phyloP scores from a whole-genome alignment of 2,329 filamentous ascomycete species.

The Ceratocystis ficicola region DNA sequence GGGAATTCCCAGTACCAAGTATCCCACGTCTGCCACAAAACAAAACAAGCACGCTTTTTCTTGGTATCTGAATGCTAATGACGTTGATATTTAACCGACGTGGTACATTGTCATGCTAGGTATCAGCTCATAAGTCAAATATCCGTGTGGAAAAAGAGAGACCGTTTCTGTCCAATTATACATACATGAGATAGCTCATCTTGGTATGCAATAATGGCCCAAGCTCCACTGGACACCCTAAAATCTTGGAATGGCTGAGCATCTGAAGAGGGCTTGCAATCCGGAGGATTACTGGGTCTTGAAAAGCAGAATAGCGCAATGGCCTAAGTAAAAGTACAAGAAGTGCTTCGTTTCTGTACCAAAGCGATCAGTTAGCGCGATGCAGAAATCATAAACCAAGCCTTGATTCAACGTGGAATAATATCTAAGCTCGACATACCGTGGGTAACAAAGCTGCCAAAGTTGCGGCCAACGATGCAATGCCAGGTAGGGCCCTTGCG shows the following conservation, averaged over 20 bases:
- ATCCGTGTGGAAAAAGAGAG: too few relatives aligned
- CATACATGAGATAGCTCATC: too few relatives aligned
- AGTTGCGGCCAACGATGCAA: constrained; percentile 96
- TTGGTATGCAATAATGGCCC: too few relatives aligned
- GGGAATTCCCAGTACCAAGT: too few relatives aligned
- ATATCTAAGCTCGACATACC: constrained; percentile 44
- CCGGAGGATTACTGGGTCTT: constrained; percentile 71
- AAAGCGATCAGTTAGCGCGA: not conserved
- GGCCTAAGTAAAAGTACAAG: constrained; percentile 99
- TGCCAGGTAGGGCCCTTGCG: constrained; percentile 98
- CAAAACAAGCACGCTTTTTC: too few relatives aligned
- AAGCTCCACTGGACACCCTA: not conserved
- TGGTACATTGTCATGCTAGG: too few relatives aligned
- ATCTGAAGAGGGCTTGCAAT: not conserved
- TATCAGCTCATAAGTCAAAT: too few relatives aligned
- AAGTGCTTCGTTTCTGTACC: constrained; percentile 91
- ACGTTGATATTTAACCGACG: too few relatives aligned
- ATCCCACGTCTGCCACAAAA: too few relatives aligned
- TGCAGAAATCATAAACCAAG: not conserved
- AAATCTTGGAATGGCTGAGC: not conserved
- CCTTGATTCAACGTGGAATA: not conserved
- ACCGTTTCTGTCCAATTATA: too few relatives aligned
- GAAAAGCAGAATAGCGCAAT: constrained; percentile 96
- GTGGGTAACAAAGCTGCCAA: constrained; percentile 97
- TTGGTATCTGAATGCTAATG: too few relatives aligned